Evolutionary conservation across 2,329 filamentous ascomycete species (phyloP).

Genomic region (Magnaporthiopsis poae): DNA sequence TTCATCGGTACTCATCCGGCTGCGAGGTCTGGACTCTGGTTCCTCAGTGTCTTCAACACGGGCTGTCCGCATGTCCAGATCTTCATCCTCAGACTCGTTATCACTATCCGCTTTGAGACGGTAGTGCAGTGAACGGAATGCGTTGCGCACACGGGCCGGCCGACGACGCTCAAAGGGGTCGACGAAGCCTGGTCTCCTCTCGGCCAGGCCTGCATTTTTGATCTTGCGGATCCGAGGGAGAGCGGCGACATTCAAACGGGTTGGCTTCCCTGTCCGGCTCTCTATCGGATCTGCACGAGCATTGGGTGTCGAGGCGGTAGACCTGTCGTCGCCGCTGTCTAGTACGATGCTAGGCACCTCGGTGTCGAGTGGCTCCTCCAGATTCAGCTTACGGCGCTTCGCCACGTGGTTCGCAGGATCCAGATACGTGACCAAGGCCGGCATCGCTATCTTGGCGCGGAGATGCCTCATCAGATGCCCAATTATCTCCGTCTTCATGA

Average conservation of each 20-base stretch:
- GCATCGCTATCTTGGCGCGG: constrained; percentile 74
- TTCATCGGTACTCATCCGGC: constrained; percentile 58
- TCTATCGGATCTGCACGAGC: constrained; percentile 53
- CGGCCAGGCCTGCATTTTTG: constrained; percentile 46
- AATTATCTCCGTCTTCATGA: constrained; percentile 68
- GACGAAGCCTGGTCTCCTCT: constrained; percentile 53
- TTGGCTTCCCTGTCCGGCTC: constrained; percentile 35
- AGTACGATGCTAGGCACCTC: constrained; percentile 42
- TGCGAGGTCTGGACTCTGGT: constrained; percentile 69
- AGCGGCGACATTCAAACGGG: constrained; percentile 49
- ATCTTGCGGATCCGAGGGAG: constrained; percentile 68
- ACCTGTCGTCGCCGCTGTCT: constrained; percentile 52
- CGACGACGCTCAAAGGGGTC: constrained; percentile 58
- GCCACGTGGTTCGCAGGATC: constrained; percentile 69
- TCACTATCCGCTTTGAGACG: constrained; percentile 65
- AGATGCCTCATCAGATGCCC: constrained; percentile 85
- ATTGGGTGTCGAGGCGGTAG: constrained; percentile 55
- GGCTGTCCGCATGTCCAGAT: constrained; percentile 10
- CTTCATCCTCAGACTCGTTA: constrained; percentile 83
- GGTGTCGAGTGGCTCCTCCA: constrained; percentile 56
- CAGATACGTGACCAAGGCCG: constrained; percentile 69
- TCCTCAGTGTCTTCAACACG: constrained; percentile 64
- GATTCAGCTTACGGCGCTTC: constrained; percentile 71
- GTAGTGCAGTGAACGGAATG: constrained; percentile 73
- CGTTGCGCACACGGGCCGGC: constrained; percentile 46